phyloP scores from a whole-genome alignment of 495 filamentous ascomycete genomes.

The Podospora fimiseda region DNA sequence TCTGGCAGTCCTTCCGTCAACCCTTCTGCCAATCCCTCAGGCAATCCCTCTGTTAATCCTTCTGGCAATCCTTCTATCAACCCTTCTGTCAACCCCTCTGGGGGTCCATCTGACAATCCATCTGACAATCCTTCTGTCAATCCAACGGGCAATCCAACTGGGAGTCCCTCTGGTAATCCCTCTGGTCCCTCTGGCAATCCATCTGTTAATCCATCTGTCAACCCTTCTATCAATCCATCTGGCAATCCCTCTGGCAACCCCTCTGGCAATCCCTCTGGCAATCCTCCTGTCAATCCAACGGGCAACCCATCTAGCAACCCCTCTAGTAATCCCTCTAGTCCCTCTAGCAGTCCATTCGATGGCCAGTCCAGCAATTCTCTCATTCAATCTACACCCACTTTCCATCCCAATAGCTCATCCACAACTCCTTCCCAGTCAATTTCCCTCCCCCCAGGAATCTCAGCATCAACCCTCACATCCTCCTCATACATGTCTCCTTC shows the following conservation, averaged over 20 bases:
- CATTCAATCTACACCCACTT: neutral
- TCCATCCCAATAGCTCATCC: neutral
- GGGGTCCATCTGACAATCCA: no score
- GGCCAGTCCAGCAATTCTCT: neutral
- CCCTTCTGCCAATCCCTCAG: neutral
- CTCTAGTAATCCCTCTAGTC: no score
- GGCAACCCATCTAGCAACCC: no score
- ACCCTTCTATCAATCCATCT: neutral
- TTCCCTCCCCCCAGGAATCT: neutral
- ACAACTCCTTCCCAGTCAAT: neutral
- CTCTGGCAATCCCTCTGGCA: neutral
- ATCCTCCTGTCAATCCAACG: no score
- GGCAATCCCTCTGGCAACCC: neutral
- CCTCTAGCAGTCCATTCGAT: no score
- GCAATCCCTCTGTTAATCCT: neutral
- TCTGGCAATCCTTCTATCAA: neutral
- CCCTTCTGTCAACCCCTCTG: neutral
- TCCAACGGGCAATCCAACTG: no score
- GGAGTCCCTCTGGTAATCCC: neutral
- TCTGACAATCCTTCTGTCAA: neutral
- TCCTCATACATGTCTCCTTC: neutral
- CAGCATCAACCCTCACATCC: neutral
- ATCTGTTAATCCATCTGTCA: neutral
- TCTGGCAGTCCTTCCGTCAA: neutral
- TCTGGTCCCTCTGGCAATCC: neutral